Evolutionary conservation across 2,329 filamentous ascomycete genomes (phyloP).

Genomic region (Exophiala sp.): DNA sequence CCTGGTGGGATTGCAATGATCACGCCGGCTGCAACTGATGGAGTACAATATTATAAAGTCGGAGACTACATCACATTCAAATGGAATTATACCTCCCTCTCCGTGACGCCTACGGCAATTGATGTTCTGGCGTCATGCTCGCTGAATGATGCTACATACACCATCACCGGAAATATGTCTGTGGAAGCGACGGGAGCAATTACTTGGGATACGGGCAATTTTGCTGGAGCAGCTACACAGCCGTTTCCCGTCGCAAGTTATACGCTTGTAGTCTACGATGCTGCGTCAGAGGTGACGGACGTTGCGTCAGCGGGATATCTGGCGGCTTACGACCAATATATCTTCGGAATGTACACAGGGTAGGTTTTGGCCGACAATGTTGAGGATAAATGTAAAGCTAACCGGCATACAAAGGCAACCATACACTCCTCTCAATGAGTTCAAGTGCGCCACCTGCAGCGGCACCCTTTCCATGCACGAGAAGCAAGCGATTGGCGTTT

Average conservation of each 20-base stretch:
- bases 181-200: slow-evolving; percentile 51
- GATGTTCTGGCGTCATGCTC: slow-evolving; percentile 62
- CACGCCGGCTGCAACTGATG: slow-evolving; percentile 50
- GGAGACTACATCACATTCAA: slow-evolving; percentile 60
- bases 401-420: slow-evolving; percentile 20
- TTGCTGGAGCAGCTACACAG: slow-evolving; percentile 47
- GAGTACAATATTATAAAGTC: slow-evolving; percentile 61
- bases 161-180: slow-evolving; percentile 58
- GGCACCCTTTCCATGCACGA: slow-evolving; percentile 52
- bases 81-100: slow-evolving; percentile 65
- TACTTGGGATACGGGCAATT: slow-evolving; percentile 59
- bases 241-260: slow-evolving; percentile 60
- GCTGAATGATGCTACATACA: slow-evolving; percentile 58
- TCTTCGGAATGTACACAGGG: slow-evolving; percentile 62
- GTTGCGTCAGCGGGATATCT: slow-evolving; percentile 55
- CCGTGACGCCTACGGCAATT: slow-evolving; percentile 55
- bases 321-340: slow-evolving; percentile 48
- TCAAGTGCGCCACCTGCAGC: slow-evolving; percentile 55
- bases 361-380: slow-evolving; percentile 2
- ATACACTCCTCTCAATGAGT: slow-evolving; percentile 40
- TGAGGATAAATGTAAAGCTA: slow-evolving; percentile 27
- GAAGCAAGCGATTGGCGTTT: slow-evolving; percentile 53
- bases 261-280: slow-evolving; percentile 61
- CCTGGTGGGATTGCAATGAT: slow-evolving; percentile 62
- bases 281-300: slow-evolving; percentile 50